Conservation (phyloP, 768 basidiomycete species). For the Kwoniella europaea region DNA sequence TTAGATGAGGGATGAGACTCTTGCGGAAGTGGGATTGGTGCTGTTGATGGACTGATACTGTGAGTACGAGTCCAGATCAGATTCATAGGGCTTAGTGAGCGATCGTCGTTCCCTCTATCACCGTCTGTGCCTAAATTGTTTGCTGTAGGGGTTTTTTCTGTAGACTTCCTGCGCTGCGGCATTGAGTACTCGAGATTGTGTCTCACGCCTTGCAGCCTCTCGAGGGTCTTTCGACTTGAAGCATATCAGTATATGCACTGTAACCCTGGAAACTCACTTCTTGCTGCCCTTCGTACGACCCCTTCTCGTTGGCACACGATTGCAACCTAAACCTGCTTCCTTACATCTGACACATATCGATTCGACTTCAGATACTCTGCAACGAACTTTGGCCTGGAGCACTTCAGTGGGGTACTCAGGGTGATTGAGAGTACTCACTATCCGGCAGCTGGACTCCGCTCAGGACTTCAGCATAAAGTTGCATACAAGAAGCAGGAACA, state of each 20-base stretch:
- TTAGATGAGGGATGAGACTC: not conserved
- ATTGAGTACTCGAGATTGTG: not conserved
- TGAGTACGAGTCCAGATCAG: slow-evolving; percentile 4
- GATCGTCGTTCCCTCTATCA: not conserved
- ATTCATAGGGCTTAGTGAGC: slow-evolving; percentile 7
- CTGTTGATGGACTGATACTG: not conserved
- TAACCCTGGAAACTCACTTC: slow-evolving; percentile 5
- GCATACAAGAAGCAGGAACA: not conserved
- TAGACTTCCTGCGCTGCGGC: not conserved
- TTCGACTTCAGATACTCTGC: not conserved
- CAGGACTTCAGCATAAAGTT: not conserved
- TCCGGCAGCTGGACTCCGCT: slow-evolving; percentile 7
- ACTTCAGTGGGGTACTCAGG: not conserved
- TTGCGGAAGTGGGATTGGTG: not conserved
- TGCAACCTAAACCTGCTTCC: slow-evolving; percentile 7
- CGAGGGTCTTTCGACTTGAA: slow-evolving; percentile 16
- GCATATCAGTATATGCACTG: not conserved
- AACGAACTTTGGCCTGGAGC: slow-evolving; percentile 22
- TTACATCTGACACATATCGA: slow-evolving; percentile 9
- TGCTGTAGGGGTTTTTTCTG: too few species aligned
- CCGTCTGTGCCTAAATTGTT: not conserved
- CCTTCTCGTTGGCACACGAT: slow-evolving; percentile 5
- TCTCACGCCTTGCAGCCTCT: slow-evolving; percentile 3
- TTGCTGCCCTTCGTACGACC: slow-evolving; percentile 20
- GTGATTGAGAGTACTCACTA: not conserved